Conservation (phyloP, 208 protist species). For the Porcisia deanei region DNA sequence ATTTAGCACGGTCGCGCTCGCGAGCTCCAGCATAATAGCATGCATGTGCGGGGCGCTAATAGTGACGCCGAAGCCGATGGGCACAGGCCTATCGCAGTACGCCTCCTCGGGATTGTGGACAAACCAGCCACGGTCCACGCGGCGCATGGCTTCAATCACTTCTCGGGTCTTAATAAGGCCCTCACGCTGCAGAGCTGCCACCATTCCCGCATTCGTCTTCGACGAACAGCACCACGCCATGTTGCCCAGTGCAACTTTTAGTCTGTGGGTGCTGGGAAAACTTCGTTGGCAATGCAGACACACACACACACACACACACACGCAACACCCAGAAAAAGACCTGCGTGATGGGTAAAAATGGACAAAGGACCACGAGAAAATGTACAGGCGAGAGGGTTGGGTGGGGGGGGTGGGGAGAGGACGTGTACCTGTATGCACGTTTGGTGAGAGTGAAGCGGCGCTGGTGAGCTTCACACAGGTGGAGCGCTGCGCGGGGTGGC, state of each 20-base stretch:
- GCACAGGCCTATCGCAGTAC: slow-evolving; percentile 73
- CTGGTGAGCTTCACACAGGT: background rate
- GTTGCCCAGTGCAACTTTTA: background rate
- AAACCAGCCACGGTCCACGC: slow-evolving; percentile 83
- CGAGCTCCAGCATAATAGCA: slow-evolving; percentile 83
- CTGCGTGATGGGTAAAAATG: background rate
- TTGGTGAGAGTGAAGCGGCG: background rate
- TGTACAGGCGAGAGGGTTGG: too few relatives aligned
- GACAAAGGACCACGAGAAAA: background rate
- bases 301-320: background rate
- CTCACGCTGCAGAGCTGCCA: slow-evolving; percentile 51
- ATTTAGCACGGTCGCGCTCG: slow-evolving; percentile 48
- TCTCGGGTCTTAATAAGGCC: slow-evolving; percentile 51
- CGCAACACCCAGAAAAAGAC: slow-evolving; percentile 7
- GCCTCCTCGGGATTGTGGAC: slow-evolving; percentile 35
- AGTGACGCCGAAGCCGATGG: slow-evolving; percentile 84
- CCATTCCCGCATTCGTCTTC: slow-evolving; percentile 63
- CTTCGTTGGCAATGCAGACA: background rate
- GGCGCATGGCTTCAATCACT: slow-evolving; percentile 62
- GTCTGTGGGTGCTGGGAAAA: background rate
- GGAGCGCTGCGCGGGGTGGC: too few relatives aligned
- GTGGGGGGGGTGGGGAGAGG: too few relatives aligned
- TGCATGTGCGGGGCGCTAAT: slow-evolving; percentile 94
- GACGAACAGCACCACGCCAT: slow-evolving; percentile 87
- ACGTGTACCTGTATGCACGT: background rate